Conservation (phyloP, 2,329 filamentous ascomycete species). For the Emmonsiellopsis sp. region DNA sequence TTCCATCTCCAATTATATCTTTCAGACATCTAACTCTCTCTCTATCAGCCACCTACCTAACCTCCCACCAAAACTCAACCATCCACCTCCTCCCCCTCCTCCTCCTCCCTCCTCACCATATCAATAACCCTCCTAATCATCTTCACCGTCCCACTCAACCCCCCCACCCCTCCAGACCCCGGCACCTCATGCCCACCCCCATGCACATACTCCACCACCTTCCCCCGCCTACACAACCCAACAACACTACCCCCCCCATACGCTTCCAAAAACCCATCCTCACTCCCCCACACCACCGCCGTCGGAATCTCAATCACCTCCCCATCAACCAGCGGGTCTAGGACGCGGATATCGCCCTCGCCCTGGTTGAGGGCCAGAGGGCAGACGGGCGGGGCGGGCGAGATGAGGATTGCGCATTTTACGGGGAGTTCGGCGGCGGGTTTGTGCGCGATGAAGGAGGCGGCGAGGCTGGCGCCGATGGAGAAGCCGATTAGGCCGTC, state of each 20-base stretch:
- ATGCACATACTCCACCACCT: not conserved
- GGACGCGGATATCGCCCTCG: not conserved
- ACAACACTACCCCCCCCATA: not conserved
- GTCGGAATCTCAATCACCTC: not conserved
- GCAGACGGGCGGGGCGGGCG: not conserved
- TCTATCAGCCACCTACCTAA: too few relatives aligned
- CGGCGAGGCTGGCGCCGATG: conserved; percentile 6
- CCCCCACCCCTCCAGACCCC: not conserved
- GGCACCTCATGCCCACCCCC: not conserved
- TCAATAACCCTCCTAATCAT: not conserved
- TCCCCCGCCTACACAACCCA: not conserved
- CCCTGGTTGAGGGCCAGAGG: not conserved
- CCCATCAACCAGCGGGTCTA: not conserved
- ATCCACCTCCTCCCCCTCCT: not conserved
- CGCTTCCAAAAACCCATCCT: not conserved
- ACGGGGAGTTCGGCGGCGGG: not conserved
- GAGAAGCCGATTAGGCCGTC: conserved; percentile 11
- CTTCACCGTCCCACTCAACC: not conserved
- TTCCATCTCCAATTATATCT: too few relatives aligned
- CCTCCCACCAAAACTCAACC: not conserved
- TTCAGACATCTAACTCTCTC: too few relatives aligned
- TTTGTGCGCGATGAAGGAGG: not conserved
- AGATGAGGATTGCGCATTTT: not conserved
- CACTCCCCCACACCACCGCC: not conserved
- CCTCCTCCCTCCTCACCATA: not conserved